phyloP scores from a whole-genome alignment of 192 early-diverging fungal species.

The Linnemannia elongata region DNA sequence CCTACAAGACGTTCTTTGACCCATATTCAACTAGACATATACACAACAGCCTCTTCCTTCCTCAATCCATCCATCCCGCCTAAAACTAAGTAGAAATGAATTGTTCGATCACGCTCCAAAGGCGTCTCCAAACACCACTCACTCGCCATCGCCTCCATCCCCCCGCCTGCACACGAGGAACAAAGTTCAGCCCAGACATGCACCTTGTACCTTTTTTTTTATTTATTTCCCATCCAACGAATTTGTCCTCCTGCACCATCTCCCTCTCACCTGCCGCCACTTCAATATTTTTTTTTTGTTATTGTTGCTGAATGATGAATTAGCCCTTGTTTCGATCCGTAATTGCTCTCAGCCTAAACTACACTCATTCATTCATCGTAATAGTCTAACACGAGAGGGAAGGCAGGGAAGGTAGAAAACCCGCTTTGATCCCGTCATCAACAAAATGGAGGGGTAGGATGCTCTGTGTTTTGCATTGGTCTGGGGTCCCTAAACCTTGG shows the following conservation, averaged over 20 bases:
- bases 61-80: background rate
- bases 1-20: too few relatives aligned
- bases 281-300: too few relatives aligned
- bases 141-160: background rate
- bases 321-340: too few relatives aligned
- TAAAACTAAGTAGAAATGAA: background rate
- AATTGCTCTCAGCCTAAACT: constrained; percentile 1
- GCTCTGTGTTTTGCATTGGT: too few relatives aligned
- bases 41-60: too few relatives aligned
- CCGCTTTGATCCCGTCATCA: background rate
- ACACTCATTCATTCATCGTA: background rate
- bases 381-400: background rate
- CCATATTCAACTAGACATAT: too few relatives aligned
- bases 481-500: too few relatives aligned
- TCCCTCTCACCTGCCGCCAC: too few relatives aligned
- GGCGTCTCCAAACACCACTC: background rate
- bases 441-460: background rate
- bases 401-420: background rate
- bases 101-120: constrained; percentile 3
- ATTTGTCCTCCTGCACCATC: background rate
- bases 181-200: background rate
- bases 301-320: too few relatives aligned
- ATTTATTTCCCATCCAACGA: background rate
- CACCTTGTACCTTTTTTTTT: background rate
- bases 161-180: background rate